Evolutionary conservation across 805 yeast species (phyloP), one percentile per base, ranked within the genome.

Genomic region (Yarrowia sp.): DNA sequence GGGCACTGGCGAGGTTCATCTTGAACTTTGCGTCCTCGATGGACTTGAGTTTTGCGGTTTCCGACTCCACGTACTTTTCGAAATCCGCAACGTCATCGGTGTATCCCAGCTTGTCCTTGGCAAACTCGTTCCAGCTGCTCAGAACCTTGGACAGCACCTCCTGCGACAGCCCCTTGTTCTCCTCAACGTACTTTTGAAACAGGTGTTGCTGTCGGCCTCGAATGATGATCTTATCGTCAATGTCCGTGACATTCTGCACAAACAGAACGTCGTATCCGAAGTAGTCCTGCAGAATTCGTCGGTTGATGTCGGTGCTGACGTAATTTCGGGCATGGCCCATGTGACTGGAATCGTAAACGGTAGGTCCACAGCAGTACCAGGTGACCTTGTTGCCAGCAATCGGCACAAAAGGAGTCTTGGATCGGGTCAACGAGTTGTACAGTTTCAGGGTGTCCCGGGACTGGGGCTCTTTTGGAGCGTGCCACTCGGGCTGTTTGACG

Each of bases 281-380:
- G 78, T 92, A 94, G 77, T 94, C 91, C 77, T 89, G 92, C 71
- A 95, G 76, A 63, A 95, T 85, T 72, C 99, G 85, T 77, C 99
- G 87, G 76, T 92, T 90, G 76, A 95, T 92, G 77, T 95, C 99
- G 66, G 90, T 91, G 10, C 97, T 86, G 61, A 95, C 98, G 75
- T 95, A 95, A 79, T 95, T 95, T 78, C 99, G 84, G 14, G 99
- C 99, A 77, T 95, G 99, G 24, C 99, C 99, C 98, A 95, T 92
- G 76, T 95, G 99, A 65, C 93, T 86, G 40, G 95, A 87, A 78
- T 95, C 97, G 76, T 95, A 95, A 15, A 95, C 99, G 0, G 99
- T 95, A 13, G 99, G 99, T 7, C 99, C 99, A 84, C 99, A 95
- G 68, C 92, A 90, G 80, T 95, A 95, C 99, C 99, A 95, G 0